phyloP scores from a whole-genome alignment of 83 land plant genomes.

The Diphasiastrum complanatum region DNA sequence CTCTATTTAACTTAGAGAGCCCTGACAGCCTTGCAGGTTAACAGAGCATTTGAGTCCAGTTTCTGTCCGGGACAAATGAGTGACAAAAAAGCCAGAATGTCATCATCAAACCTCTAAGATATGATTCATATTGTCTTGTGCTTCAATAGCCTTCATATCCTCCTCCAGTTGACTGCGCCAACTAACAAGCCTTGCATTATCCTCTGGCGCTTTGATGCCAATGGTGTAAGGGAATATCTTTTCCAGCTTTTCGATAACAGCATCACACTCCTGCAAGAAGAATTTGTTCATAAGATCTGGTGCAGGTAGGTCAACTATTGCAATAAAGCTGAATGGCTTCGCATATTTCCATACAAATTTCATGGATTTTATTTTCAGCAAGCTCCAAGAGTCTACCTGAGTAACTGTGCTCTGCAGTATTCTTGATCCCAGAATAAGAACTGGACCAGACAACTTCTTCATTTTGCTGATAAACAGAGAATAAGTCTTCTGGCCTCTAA shows the following conservation, averaged over 20 bases:
- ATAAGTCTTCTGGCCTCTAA: conserved; percentile 50
- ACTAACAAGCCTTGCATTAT: conserved; percentile 51
- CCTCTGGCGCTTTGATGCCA: conserved; percentile 68
- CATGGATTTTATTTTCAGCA: too few species aligned
- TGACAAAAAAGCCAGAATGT: too few species aligned
- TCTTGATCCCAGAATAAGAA: conserved; percentile 68
- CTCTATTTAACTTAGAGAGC: too few species aligned
- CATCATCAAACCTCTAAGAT: conserved; percentile 49
- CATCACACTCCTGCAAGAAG: not conserved
- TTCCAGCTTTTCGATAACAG: conserved; percentile 36
- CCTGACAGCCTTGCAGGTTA: too few species aligned
- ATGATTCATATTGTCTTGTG: conserved; percentile 74
- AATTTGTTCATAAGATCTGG: too few species aligned
- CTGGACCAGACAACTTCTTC: conserved; percentile 56
- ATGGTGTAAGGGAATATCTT: conserved; percentile 65
- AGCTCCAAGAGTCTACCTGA: not conserved
- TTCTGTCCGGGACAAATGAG: too few species aligned
- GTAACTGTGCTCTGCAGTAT: conserved; percentile 21
- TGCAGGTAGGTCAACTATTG: too few species aligned
- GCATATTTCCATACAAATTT: too few species aligned
- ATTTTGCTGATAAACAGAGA: conserved; percentile 55
- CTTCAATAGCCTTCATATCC: conserved; percentile 75
- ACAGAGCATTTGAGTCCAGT: too few species aligned
- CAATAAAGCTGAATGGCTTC: too few species aligned
- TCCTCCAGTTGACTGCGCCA: conserved; percentile 80